Conservation (phyloP, 2,329 filamentous ascomycete species). For the Thelonectria rubi region DNA sequence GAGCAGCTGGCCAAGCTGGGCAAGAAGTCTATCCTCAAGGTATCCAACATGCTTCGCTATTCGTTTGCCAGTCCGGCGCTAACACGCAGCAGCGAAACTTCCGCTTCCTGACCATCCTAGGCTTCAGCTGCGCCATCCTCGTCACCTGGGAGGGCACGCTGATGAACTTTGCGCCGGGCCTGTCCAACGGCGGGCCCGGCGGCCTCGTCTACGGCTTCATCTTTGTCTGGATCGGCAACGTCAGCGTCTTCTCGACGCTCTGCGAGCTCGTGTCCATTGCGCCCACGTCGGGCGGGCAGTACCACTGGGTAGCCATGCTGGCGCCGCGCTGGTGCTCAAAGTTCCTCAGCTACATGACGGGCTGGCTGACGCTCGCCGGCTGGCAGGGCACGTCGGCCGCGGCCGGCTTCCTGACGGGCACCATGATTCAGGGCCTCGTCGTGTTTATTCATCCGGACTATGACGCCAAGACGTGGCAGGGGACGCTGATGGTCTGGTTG, state of each 20-base stretch:
- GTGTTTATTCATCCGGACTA: conserved; percentile 49
- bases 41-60: too few species aligned
- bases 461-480: conserved; percentile 55
- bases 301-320: conserved; percentile 67
- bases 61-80: neutral
- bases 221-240: conserved; percentile 56
- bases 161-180: conserved; percentile 45
- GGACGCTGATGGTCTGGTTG: conserved; percentile 59
- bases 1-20: conserved; percentile 36
- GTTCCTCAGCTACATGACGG: conserved; percentile 61
- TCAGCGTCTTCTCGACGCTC: conserved; percentile 53
- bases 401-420: conserved; percentile 55
- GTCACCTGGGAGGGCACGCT: conserved; percentile 61
- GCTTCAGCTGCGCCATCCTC: conserved; percentile 61
- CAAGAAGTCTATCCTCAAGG: conserved; percentile 38
- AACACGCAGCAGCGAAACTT: conserved; percentile 53
- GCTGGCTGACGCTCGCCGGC: conserved; percentile 59
- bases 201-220: conserved; percentile 61
- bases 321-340: conserved; percentile 57
- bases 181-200: conserved; percentile 54
- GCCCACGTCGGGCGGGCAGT: conserved; percentile 64
- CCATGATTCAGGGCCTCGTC: conserved; percentile 52
- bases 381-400: conserved; percentile 52
- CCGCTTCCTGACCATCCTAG: conserved; percentile 58
- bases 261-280: conserved; percentile 57